Base-by-base conservation (phyloP, 495 filamentous ascomycete species). In the Aspergillus homomorphus region DNA sequence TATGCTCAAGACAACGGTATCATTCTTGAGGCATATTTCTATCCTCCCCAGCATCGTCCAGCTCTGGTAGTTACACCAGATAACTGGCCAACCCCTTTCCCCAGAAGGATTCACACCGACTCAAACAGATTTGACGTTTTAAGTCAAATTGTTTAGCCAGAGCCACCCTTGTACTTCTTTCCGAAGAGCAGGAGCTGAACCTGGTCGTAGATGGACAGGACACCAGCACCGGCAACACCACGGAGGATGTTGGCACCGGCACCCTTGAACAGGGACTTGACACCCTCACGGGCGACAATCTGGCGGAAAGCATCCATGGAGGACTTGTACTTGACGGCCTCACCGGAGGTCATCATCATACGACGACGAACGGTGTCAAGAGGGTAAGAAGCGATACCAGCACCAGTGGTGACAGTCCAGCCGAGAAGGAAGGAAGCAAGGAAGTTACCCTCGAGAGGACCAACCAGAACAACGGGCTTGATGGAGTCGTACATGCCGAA, bases 401-500 rank as follows among this genome's bases (percentile, higher is more conserved):
- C 94, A 91, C 88, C 93, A 80, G 95, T 98, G 80, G 94, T 98
- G 84, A 98, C 95, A 82, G 84, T 84, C 94, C 94, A 98, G 77
- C 94, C 95, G 82, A 98, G 92, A 71, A 84, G 68, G 92, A 98
- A 98, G 56, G 94, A 98, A 75, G 94, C 94, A 66, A 98, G 80
- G 91, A 98, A 98, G 87, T 91, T 96, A 82, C 91, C 91, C 82
- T 91, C 87, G 69, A 98, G 92, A 73, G 83, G 60, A 72, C 94
- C 94, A 74, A 89, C 84, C 53, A 98, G 90, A 79, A 97, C 75
- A 77, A 97, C 90, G 67, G 94, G 94, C 91, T 98, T 98, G 85
- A 98, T 87, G 66, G 94, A 98, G 82, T 98, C 94, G 92, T 98
- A 98, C 89, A 98, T 89, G 74, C 94, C 94, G 88, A 98, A 98